These are phyloP conservation scores for Colletotrichum kahawae DNA, from an alignment of 2,329 filamentous ascomycete species.

Conservation along the genomic window DNA sequence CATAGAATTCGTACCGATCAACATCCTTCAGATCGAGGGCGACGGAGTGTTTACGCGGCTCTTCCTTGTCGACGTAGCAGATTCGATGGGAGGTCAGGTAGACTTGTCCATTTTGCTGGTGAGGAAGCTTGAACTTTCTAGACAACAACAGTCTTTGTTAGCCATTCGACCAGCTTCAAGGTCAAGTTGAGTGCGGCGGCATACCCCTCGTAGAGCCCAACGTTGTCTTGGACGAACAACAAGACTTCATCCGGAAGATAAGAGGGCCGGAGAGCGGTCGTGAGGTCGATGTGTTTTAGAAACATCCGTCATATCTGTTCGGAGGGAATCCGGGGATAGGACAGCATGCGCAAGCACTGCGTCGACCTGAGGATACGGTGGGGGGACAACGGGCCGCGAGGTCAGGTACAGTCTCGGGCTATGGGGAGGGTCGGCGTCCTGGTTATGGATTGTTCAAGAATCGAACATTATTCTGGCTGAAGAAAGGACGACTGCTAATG, in stretches of 20 bases:
- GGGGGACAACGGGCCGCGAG: neutral
- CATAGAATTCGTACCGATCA: slow-evolving; percentile 89
- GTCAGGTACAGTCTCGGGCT: neutral
- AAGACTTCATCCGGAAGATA: slow-evolving; percentile 93
- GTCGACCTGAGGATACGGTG: neutral
- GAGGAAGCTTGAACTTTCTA: slow-evolving; percentile 93
- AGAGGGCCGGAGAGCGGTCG: slow-evolving; percentile 90
- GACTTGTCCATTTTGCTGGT: slow-evolving; percentile 94
- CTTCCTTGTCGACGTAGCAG: slow-evolving; percentile 90
- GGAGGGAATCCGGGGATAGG: neutral
- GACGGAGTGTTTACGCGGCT: slow-evolving; percentile 84
- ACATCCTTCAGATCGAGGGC: slow-evolving; percentile 90
- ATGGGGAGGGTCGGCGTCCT: neutral
- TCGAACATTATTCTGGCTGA: neutral
- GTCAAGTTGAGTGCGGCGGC: slow-evolving; percentile 33
- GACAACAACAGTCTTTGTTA: neutral
- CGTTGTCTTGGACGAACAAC: slow-evolving; percentile 95
- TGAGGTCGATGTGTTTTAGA: slow-evolving; percentile 93
- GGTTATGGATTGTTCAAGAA: neutral
- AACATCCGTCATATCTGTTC: slow-evolving; percentile 80
- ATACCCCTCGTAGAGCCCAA: slow-evolving; percentile 97
- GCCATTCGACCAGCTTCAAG: neutral
- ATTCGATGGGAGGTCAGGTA: slow-evolving; percentile 95
- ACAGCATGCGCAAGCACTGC: neutral
- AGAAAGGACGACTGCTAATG: neutral